Evolutionary conservation across 768 basidiomycete genomes (phyloP).

Genomic region (Leucocoprinus sp.): DNA sequence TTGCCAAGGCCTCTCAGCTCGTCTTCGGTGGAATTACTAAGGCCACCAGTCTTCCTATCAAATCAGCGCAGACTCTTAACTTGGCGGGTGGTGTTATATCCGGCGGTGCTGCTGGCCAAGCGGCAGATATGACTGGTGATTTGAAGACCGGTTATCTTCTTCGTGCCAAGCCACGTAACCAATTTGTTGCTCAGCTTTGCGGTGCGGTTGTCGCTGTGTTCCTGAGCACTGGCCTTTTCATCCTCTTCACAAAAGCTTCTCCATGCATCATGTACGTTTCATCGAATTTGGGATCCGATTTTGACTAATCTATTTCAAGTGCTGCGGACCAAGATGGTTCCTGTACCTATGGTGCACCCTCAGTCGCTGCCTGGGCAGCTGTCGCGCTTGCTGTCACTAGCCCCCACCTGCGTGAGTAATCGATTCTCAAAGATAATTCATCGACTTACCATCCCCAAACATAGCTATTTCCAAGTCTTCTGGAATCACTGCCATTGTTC

Average conservation of each 20-base stretch:
- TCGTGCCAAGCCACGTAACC: constrained; percentile 52
- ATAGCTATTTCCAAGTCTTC: constrained; percentile 45
- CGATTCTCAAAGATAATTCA: background rate
- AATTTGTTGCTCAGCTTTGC: constrained; percentile 52
- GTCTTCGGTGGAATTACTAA: constrained; percentile 57
- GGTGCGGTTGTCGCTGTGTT: constrained; percentile 56
- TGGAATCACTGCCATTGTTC: constrained; percentile 49
- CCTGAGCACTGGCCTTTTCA: constrained; percentile 47
- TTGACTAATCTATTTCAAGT: constrained; percentile 12
- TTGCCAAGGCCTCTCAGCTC: constrained; percentile 57
- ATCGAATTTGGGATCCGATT: background rate
- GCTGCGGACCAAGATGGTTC: constrained; percentile 18
- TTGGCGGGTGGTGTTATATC: constrained; percentile 46
- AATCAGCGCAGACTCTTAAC: constrained; percentile 38
- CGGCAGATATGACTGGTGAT: constrained; percentile 60
- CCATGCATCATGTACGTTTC: constrained; percentile 49
- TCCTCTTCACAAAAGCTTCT: constrained; percentile 54
- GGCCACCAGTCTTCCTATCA: constrained; percentile 26
- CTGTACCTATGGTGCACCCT: constrained; percentile 51
- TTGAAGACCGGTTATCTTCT: constrained; percentile 65
- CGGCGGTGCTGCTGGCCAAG: constrained; percentile 47
- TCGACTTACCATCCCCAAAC: background rate
- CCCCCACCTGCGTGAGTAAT: constrained; percentile 34
- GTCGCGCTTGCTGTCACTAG: constrained; percentile 44
- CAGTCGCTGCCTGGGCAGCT: constrained; percentile 48